Conservation (phyloP, 2,329 filamentous ascomycete genomes). For the Hypoxylon sp. region DNA sequence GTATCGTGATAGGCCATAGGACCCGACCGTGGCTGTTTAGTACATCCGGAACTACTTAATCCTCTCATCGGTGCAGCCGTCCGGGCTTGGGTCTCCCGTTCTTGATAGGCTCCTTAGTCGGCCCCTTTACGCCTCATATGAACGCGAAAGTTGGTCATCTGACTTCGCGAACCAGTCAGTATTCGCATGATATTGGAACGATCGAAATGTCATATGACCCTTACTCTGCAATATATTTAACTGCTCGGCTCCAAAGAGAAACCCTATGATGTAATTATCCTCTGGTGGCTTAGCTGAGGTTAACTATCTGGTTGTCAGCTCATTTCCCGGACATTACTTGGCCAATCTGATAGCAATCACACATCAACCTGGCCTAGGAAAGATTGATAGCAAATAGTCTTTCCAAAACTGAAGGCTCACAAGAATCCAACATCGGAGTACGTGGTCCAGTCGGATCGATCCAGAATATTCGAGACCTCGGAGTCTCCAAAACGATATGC, state of each 20-base stretch:
- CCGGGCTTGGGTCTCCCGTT: conserved; percentile 16
- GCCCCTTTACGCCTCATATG: conserved; percentile 30
- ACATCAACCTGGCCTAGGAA: not conserved
- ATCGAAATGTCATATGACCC: conserved; percentile 29
- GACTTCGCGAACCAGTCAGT: conserved; percentile 22
- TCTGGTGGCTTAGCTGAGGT: conserved; percentile 30
- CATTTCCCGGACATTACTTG: conserved; percentile 14
- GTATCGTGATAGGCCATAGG: conserved; percentile 9
- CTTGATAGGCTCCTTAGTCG: conserved; percentile 27
- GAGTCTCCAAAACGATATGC: not conserved
- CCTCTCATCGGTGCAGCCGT: conserved; percentile 23
- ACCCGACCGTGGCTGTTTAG: conserved; percentile 12
- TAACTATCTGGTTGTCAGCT: conserved; percentile 13
- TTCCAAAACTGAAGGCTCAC: not conserved
- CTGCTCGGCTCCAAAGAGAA: not conserved
- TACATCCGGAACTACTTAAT: conserved; percentile 20
- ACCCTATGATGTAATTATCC: conserved; percentile 14
- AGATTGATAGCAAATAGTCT: not conserved
- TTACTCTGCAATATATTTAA: conserved; percentile 3
- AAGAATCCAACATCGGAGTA: not conserved
- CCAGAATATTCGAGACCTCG: not conserved
- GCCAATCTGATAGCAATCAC: not conserved
- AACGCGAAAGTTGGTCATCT: conserved; percentile 30
- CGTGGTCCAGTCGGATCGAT: not conserved
- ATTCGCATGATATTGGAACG: conserved; percentile 23